Conservation (phyloP, 2,329 filamentous ascomycete species). For the Ceratocystis cacaofunesta region DNA sequence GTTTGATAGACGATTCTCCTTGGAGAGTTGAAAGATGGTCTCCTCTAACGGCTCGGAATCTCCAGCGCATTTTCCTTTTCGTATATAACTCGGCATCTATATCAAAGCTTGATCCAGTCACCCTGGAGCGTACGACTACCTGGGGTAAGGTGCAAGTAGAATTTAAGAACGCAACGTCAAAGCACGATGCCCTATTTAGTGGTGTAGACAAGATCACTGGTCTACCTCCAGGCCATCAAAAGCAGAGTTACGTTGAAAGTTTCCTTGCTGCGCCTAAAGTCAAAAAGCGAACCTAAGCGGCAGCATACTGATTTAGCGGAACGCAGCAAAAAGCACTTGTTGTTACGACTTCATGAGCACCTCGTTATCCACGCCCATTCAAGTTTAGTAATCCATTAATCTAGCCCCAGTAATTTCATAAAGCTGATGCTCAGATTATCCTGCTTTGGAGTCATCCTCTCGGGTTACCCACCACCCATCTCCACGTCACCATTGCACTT, state of each 20-base stretch:
- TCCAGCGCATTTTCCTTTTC: slow-evolving; percentile 15
- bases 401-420: slow-evolving; percentile 59
- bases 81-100: slow-evolving; percentile 14
- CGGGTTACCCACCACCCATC: slow-evolving; percentile 59
- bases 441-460: slow-evolving; percentile 89
- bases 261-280: not conserved
- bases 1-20: slow-evolving; percentile 10
- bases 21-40: slow-evolving; percentile 8
- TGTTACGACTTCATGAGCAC: slow-evolving; percentile 42
- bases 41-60: slow-evolving; percentile 12
- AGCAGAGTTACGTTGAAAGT: not conserved
- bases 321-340: no score
- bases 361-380: slow-evolving; percentile 58
- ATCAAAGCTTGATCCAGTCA: slow-evolving; percentile 8
- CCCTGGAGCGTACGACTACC: not conserved
- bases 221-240: slow-evolving; percentile 7
- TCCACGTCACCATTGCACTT: slow-evolving; percentile 49
- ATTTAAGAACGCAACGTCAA: not conserved
- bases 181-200: not conserved
- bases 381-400: slow-evolving; percentile 56
- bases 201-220: slow-evolving; percentile 10
- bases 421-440: slow-evolving; percentile 83
- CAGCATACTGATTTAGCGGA: no score
- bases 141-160: slow-evolving; percentile 12
- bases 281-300: not conserved